These are phyloP conservation scores for Lolium multiflorum DNA, from an alignment of 176 grass and related monocot species.

Conservation along the genomic window DNA sequence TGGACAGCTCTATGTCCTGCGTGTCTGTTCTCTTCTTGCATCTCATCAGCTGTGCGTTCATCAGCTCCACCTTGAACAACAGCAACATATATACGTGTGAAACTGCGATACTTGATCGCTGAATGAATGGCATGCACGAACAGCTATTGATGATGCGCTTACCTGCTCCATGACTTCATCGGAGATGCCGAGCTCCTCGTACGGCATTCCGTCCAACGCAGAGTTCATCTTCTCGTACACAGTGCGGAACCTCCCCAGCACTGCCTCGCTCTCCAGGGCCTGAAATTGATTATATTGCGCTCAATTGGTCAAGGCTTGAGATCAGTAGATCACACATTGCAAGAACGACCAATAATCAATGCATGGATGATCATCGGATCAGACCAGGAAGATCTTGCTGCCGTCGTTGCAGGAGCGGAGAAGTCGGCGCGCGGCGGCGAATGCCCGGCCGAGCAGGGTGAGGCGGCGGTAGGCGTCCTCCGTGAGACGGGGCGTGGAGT, in stretches of 20 bases:
- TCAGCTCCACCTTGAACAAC: constrained; percentile 61
- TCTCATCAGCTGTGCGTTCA: constrained; percentile 66
- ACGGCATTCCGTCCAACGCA: constrained; percentile 68
- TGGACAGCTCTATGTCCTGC: constrained; percentile 73
- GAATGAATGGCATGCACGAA: not conserved
- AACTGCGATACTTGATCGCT: too few species aligned
- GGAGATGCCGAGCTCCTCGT: constrained; percentile 60
- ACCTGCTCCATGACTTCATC: constrained; percentile 85
- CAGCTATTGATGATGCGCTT: not conserved
- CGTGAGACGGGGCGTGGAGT: constrained; percentile 49
- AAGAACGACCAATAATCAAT: not conserved
- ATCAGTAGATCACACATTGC: not conserved
- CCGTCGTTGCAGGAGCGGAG: constrained; percentile 75
- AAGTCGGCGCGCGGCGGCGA: constrained; percentile 56
- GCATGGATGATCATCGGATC: not conserved
- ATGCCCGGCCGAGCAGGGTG: constrained; percentile 43
- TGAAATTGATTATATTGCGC: constrained; percentile 22
- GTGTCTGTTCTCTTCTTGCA: constrained; percentile 68
- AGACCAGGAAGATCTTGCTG: constrained; percentile 84
- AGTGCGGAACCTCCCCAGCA: constrained; percentile 50
- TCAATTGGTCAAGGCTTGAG: not conserved
- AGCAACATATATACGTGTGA: not conserved
- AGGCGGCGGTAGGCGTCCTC: constrained; percentile 56
- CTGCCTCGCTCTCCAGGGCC: constrained; percentile 67
- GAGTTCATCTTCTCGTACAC: constrained; percentile 69